phyloP scores from a whole-genome alignment of 1,139 yeast genomes.

The Arxiozyma bovina region DNA sequence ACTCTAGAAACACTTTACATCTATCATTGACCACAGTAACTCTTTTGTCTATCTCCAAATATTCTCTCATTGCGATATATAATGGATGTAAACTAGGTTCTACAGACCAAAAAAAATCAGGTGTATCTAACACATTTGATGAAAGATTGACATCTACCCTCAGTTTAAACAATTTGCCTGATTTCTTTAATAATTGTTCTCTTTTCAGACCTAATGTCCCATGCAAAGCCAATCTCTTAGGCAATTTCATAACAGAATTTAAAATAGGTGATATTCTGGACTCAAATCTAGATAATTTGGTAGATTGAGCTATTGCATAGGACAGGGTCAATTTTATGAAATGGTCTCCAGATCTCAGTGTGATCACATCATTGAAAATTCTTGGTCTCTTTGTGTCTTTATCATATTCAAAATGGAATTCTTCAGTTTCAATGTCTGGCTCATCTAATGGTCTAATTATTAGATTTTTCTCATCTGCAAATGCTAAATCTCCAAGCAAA shows the following conservation, averaged over 20 bases:
- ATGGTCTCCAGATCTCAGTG: slow-evolving; percentile 84
- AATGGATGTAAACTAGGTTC: slow-evolving; percentile 94
- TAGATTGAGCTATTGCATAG: slow-evolving; percentile 94
- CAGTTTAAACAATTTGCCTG: slow-evolving; percentile 81
- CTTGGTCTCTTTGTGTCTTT: slow-evolving; percentile 74
- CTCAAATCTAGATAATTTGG: slow-evolving; percentile 83
- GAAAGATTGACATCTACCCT: slow-evolving; percentile 90
- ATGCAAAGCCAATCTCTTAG: slow-evolving; percentile 80
- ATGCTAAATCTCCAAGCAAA: slow-evolving; percentile 81
- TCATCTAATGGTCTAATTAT: slow-evolving; percentile 73
- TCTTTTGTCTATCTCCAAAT: slow-evolving; percentile 87
- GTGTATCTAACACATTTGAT: slow-evolving; percentile 86
- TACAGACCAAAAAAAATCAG: slow-evolving; percentile 91
- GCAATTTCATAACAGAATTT: slow-evolving; percentile 77
- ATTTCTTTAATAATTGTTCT: slow-evolving; percentile 71
- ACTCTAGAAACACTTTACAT: slow-evolving; percentile 86
- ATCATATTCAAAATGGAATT: slow-evolving; percentile 86
- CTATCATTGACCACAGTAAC: slow-evolving; percentile 89
- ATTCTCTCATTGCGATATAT: slow-evolving; percentile 82
- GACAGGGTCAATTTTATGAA: slow-evolving; percentile 86
- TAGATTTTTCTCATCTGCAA: slow-evolving; percentile 39
- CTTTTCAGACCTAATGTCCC: slow-evolving; percentile 76
- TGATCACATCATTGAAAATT: slow-evolving; percentile 89
- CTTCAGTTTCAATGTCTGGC: slow-evolving; percentile 90
- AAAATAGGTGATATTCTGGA: slow-evolving; percentile 80